A percentile compares a stretch with the other conserved stretches of the same genome.
phyloP scores from a whole-genome alignment of 129 eudicot genomes.

The Flaveria ramosissima region DNA sequence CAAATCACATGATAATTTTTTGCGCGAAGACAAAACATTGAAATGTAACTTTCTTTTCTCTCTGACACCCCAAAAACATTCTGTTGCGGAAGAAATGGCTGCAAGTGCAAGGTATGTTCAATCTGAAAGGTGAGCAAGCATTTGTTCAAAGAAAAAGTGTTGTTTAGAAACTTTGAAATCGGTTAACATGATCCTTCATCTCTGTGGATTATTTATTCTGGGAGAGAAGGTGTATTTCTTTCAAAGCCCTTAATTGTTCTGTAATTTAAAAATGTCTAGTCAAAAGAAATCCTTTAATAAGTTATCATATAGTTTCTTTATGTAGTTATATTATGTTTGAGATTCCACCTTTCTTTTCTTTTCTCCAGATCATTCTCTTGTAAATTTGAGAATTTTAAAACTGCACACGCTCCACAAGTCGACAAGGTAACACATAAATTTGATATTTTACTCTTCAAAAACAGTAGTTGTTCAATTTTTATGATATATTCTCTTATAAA shows the following conservation, averaged over 20 bases:
- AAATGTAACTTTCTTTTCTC: slow-evolving; percentile 68
- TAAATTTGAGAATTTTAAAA: slow-evolving; percentile 49
- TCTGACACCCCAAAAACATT: slow-evolving; percentile 58
- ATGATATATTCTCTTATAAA: background rate
- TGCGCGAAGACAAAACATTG: slow-evolving; percentile 49
- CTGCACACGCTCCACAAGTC: slow-evolving; percentile 39
- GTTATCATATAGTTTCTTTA: background rate
- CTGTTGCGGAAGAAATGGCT: slow-evolving; percentile 36
- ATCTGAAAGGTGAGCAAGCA: background rate
- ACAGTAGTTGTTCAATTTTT: background rate
- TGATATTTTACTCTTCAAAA: background rate
- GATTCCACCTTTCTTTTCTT: slow-evolving; percentile 1
- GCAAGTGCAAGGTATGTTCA: slow-evolving; percentile 48
- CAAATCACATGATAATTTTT: slow-evolving; percentile 51
- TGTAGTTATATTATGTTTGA: background rate
- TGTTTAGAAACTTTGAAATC: slow-evolving; percentile 13
- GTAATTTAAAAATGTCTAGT: background rate
- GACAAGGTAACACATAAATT: slow-evolving; percentile 68
- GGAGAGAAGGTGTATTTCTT: background rate
- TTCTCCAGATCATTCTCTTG: slow-evolving; percentile 51
- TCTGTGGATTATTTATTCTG: background rate
- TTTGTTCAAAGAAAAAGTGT: background rate
- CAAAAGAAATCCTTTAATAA: background rate
- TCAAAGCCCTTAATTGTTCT: background rate
- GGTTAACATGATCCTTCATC: background rate